Conservation (phyloP, 148 eudicot species). For the Rhododendron kiyosumense region DNA sequence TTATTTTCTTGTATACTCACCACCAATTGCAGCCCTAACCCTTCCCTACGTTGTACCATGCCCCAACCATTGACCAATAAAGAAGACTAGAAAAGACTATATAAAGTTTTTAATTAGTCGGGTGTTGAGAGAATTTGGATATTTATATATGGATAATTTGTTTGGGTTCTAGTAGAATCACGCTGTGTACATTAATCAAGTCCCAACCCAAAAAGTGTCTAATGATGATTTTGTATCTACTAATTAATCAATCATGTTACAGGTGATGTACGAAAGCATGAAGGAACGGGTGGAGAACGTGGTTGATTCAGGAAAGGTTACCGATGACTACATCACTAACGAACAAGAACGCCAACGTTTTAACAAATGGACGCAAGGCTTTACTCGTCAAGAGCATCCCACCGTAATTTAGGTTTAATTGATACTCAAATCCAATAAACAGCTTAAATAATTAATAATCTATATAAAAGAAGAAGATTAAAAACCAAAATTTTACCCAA, state of each 20-base stretch:
- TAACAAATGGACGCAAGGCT: conserved; percentile 43
- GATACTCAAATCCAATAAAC: background rate
- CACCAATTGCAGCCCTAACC: too few species aligned
- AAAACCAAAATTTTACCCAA: background rate
- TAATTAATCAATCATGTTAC: background rate
- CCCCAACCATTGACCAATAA: too few species aligned
- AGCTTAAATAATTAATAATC: background rate
- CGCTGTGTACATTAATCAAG: too few species aligned
- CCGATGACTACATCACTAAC: conserved; percentile 29
- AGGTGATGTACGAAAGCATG: conserved; percentile 66
- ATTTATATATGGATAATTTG: too few species aligned
- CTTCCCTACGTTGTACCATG: too few species aligned
- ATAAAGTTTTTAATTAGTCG: too few species aligned
- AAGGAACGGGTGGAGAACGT: conserved; percentile 47
- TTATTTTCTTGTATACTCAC: too few species aligned
- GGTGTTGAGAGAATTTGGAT: too few species aligned
- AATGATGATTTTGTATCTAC: too few species aligned
- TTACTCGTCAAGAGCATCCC: conserved; percentile 61
- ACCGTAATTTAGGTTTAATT: conserved; percentile 48
- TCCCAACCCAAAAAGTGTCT: too few species aligned
- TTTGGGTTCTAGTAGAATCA: too few species aligned
- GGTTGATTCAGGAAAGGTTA: conserved; percentile 41
- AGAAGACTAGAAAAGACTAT: too few species aligned
- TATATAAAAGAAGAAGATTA: background rate
- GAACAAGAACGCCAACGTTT: conserved; percentile 31